A percentile compares a stretch with the other conserved stretches of the same genome.
Conservation (phyloP, 495 filamentous ascomycete genomes). For the Terfezia claveryi region DNA sequence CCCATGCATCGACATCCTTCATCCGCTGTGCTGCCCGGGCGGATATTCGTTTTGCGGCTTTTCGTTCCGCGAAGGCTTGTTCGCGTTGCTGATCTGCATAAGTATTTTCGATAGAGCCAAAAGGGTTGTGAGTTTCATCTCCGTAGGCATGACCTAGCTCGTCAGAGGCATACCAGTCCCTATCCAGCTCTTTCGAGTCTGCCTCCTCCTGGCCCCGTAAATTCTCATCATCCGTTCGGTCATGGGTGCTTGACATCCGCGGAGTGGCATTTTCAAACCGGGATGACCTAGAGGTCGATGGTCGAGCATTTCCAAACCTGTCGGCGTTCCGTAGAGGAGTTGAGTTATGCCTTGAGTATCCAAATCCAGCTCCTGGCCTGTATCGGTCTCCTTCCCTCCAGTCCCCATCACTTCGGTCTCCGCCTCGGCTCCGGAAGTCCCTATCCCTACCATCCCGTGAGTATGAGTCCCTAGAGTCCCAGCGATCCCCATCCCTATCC, state of each 20-base stretch:
- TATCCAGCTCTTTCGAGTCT: constrained; percentile 45
- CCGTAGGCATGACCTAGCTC: constrained; percentile 58
- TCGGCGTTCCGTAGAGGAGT: constrained; percentile 10
- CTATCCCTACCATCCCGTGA: not conserved
- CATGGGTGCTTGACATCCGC: constrained; percentile 13
- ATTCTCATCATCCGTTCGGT: constrained; percentile 10
- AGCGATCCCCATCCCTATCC: constrained; percentile 1
- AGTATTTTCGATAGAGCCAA: constrained; percentile 24
- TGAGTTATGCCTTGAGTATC: constrained; percentile 16
- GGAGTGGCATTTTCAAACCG: constrained; percentile 11
- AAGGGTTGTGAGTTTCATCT: constrained; percentile 50
- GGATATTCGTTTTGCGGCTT: constrained; percentile 44
- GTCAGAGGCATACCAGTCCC: constrained; percentile 70
- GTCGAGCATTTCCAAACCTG: constrained; percentile 14
- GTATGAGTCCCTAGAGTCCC: constrained; percentile 4
- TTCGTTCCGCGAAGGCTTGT: constrained; percentile 48
- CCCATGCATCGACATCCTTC: constrained; percentile 92
- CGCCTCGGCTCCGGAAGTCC: not conserved
- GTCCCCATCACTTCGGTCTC: not conserved
- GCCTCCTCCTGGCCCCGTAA: constrained; percentile 9
- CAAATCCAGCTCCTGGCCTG: not conserved
- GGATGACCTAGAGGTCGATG: constrained; percentile 15
- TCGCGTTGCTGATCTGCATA: constrained; percentile 55
- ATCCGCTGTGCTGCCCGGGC: constrained; percentile 61
- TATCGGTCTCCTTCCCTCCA: not conserved